These are phyloP conservation scores for Cinnamomum chago DNA, from an alignment of 164 flowering plant species.

Conservation along the genomic window DNA sequence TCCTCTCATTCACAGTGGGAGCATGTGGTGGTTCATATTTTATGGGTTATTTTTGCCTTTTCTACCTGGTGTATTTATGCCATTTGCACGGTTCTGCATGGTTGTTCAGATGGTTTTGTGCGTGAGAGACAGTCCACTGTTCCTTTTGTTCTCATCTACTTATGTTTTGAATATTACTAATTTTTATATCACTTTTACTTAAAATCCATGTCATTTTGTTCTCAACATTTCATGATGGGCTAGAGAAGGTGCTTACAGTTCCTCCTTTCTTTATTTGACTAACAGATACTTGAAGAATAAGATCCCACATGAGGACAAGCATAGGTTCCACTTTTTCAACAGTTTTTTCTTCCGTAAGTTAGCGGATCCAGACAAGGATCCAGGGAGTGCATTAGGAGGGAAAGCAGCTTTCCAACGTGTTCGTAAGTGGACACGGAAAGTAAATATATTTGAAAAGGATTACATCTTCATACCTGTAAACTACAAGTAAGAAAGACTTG, in stretches of 20 bases:
- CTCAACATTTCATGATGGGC: neutral
- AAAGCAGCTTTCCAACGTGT: slow-evolving; percentile 90
- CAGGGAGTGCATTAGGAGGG: slow-evolving; percentile 70
- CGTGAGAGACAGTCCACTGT: neutral
- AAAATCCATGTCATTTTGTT: neutral
- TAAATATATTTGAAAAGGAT: slow-evolving; percentile 85
- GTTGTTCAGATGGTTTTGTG: neutral
- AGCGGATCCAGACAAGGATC: slow-evolving; percentile 85
- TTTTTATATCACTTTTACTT: neutral
- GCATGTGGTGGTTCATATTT: neutral
- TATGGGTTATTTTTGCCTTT: neutral
- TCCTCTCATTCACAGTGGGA: neutral
- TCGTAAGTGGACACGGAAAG: slow-evolving; percentile 95
- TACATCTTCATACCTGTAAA: slow-evolving; percentile 88
- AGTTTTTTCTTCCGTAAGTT: slow-evolving; percentile 95
- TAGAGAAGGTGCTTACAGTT: too few relatives aligned
- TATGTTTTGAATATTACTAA: neutral
- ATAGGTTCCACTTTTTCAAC: slow-evolving; percentile 78
- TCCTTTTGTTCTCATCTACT: neutral
- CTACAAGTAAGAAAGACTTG: slow-evolving; percentile 58
- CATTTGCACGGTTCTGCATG: neutral
- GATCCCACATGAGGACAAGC: slow-evolving; percentile 42
- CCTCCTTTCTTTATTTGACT: slow-evolving; percentile 1
- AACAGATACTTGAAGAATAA: slow-evolving; percentile 78
- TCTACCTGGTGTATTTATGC: neutral